Conservation (phyloP, 1,284 basidiomycete species). For the Fomes fomentarius region DNA sequence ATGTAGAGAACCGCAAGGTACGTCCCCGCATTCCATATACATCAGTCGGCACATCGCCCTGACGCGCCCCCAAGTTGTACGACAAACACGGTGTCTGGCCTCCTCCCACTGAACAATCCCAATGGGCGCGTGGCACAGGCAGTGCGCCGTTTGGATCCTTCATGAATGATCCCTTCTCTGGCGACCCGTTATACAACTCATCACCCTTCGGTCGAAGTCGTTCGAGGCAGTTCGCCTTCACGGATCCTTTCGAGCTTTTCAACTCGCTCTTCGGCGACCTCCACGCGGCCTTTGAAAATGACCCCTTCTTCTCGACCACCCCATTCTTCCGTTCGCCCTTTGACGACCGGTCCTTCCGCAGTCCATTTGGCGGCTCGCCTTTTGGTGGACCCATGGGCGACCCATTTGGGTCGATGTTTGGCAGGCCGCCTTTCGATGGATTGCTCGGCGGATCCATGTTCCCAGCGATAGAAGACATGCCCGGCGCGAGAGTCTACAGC, state of each 20-base stretch:
- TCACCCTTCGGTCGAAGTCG: constrained; percentile 26
- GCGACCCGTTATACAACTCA: neutral
- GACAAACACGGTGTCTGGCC: constrained; percentile 75
- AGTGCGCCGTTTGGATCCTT: constrained; percentile 24
- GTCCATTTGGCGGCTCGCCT: constrained; percentile 24
- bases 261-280: constrained; percentile 64
- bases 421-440: constrained; percentile 15
- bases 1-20: constrained; percentile 45
- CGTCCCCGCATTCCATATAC: constrained; percentile 10
- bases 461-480: neutral
- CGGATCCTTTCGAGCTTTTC: constrained; percentile 75
- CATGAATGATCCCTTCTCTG: constrained; percentile 38
- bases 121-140: constrained; percentile 24
- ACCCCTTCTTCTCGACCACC: constrained; percentile 35
- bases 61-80: constrained; percentile 50
- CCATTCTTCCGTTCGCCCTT: constrained; percentile 24
- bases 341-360: constrained; percentile 22
- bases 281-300: constrained; percentile 29
- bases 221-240: constrained; percentile 47
- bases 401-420: constrained; percentile 13
- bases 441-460: constrained; percentile 6
- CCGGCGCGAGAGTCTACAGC: constrained; percentile 25
- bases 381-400: neutral
- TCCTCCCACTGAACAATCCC: constrained; percentile 46
- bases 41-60: neutral